Evolutionary conservation across 495 filamentous ascomycete species (phyloP).

Genomic region (Articulospora tetracladia): DNA sequence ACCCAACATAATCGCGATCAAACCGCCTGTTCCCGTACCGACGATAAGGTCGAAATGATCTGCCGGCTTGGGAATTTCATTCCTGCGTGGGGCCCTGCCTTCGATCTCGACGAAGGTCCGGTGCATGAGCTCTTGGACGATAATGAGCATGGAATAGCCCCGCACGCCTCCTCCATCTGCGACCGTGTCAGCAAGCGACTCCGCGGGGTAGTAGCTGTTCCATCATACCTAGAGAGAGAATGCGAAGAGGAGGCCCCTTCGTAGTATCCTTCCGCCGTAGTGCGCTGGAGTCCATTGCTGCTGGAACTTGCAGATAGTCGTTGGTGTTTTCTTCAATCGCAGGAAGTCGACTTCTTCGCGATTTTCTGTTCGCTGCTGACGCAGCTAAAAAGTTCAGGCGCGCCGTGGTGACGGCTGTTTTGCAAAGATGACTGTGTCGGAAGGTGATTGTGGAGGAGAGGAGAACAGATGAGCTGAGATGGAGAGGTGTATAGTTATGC

Average conservation of each 20-base stretch:
- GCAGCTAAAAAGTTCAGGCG: slow-evolving; percentile 19
- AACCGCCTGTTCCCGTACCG: slow-evolving; percentile 89
- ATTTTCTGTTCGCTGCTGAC: slow-evolving; percentile 6
- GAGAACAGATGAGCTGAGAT: background rate
- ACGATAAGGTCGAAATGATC: slow-evolving; percentile 97
- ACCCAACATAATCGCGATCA: slow-evolving; percentile 96
- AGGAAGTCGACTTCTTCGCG: slow-evolving; percentile 8
- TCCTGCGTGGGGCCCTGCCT: slow-evolving; percentile 74
- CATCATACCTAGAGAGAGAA: slow-evolving; percentile 83
- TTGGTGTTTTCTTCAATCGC: slow-evolving; percentile 7
- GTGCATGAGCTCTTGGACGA: slow-evolving; percentile 96
- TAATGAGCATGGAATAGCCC: slow-evolving; percentile 94
- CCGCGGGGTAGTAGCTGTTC: background rate
- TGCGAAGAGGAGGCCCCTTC: slow-evolving; percentile 86
- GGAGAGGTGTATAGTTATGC: background rate
- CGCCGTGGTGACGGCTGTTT: slow-evolving; percentile 20
- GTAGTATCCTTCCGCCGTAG: slow-evolving; percentile 86
- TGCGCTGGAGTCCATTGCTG: slow-evolving; percentile 16
- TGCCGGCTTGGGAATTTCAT: slow-evolving; percentile 94
- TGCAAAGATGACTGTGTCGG: slow-evolving; percentile 24
- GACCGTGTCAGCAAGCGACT: slow-evolving; percentile 4
- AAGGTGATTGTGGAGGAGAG: background rate
- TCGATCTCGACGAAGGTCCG: slow-evolving; percentile 82
- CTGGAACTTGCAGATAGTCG: background rate
- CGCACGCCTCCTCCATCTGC: slow-evolving; percentile 90